Evolutionary conservation across 805 yeast genomes (phyloP), one percentile per base, ranked within the genome.

Genomic region (Grigorovia transvaalensis): DNA sequence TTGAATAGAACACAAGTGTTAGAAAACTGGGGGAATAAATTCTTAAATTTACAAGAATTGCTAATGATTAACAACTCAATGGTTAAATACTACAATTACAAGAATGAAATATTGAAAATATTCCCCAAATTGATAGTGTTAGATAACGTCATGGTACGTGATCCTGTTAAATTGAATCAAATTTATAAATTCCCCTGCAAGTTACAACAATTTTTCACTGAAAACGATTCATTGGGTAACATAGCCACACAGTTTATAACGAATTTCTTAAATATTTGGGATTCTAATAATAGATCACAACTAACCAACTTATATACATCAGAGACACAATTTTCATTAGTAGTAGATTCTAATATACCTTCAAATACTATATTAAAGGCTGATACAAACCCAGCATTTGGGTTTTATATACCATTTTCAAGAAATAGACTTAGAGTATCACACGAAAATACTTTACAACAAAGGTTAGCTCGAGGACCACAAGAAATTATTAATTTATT

Each of bases 51-150:
- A 52, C 76, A 93, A 54, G 97, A 91, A 66, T 72, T 93, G 46
- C 74, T 89, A n/a, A 65, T 91, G 55, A 64, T 74, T 2, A 88
- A 87, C 27, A 93, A 93, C 66, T 96, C 97, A 20, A 66, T 93
- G 33, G 62, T 72, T 8, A 64, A 69, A 20, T 74, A 73, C 47
- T 71, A 75, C 15, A 64, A 68, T 42, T 77, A 82, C 55, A 79
- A 79, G 54, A 61, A 73, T 6, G 95, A 87, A 52, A 71, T 91
- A 46, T 70, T 88, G 66, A 76, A 76, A 51, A 61, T 77, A 41
- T 93, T 93, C 71, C 97, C 98, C n/a, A 74, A 84, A 52, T 74
- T 91, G 51, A 74, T 84, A 4, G 75, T 89, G 19, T 70, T 93
- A 44, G 95, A 93, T 68, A 95, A 93, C 20, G 80, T 79, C 49